These are phyloP conservation scores for Ogataea zsoltii DNA, from an alignment of 805 yeast genomes.

Conservation along the genomic window DNA sequence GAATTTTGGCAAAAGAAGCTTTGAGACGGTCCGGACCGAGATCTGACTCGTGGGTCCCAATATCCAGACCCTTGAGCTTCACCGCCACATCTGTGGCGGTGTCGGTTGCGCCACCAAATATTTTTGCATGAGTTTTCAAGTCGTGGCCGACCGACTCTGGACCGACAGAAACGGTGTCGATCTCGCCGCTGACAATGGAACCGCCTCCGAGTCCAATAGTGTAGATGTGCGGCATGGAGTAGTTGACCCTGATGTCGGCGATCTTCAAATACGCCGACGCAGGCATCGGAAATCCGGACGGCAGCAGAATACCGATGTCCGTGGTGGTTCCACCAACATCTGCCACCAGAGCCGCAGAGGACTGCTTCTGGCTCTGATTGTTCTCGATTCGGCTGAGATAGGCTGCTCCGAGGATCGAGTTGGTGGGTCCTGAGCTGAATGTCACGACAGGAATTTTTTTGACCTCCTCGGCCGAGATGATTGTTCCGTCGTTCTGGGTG, in stretches of 20 bases:
- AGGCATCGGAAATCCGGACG: constrained; percentile 48
- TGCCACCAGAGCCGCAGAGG: constrained; percentile 32
- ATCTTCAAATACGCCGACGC: constrained; percentile 41
- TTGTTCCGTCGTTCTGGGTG: constrained; percentile 51
- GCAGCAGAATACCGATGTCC: constrained; percentile 45
- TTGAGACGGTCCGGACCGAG: not conserved
- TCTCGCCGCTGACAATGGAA: constrained; percentile 38
- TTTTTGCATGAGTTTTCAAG: constrained; percentile 31
- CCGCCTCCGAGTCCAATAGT: constrained; percentile 53
- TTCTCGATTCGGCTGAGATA: constrained; percentile 37
- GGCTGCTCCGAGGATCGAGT: constrained; percentile 48
- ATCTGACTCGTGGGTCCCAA: constrained; percentile 28
- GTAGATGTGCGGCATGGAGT: constrained; percentile 50
- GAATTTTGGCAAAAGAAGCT: constrained; percentile 5
- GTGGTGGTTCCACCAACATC: constrained; percentile 54
- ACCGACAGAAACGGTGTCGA: constrained; percentile 35
- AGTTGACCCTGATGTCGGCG: constrained; percentile 50
- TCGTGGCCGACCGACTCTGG: constrained; percentile 50
- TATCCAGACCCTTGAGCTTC: constrained; percentile 23
- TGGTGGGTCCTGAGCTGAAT: constrained; percentile 49
- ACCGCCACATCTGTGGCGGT: constrained; percentile 46
- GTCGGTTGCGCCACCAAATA: constrained; percentile 42
- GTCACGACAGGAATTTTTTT: constrained; percentile 42
- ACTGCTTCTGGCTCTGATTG: not conserved
- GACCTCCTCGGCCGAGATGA: constrained; percentile 40